These are phyloP conservation scores for Parietaria judaica DNA, from an alignment of 306 rosid species.

Conservation along the genomic window DNA sequence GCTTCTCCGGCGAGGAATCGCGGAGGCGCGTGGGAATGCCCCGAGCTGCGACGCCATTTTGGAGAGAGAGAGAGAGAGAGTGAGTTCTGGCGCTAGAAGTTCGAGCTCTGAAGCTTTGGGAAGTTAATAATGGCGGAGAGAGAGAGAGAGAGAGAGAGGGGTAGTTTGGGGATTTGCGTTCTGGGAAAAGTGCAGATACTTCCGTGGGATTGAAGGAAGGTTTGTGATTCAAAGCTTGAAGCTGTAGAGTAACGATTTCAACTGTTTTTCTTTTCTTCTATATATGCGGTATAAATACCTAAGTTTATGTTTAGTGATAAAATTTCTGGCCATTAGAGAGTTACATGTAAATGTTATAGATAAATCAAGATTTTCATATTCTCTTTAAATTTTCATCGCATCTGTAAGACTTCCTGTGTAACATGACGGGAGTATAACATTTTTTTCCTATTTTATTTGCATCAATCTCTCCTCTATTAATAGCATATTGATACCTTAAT, in stretches of 20 bases:
- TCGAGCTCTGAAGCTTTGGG: not conserved
- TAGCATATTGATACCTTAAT: too few species aligned
- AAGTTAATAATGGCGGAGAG: not conserved
- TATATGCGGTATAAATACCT: not conserved
- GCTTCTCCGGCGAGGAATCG: slow-evolving; percentile 9
- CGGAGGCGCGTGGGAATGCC: slow-evolving; percentile 16
- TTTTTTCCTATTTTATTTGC: too few species aligned
- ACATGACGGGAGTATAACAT: too few species aligned
- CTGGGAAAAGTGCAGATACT: not conserved
- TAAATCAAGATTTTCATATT: too few species aligned
- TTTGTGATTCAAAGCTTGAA: slow-evolving; percentile 1
- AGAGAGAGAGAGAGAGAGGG: not conserved
- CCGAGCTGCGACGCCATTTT: slow-evolving; percentile 46
- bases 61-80: not conserved
- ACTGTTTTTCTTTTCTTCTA: not conserved
- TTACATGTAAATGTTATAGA: too few species aligned
- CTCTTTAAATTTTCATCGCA: too few species aligned
- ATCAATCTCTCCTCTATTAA: too few species aligned
- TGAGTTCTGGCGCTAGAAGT: slow-evolving; percentile 11
- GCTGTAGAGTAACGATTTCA: not conserved
- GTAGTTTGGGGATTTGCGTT: slow-evolving; percentile 1
- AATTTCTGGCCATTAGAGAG: too few species aligned
- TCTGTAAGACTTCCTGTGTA: too few species aligned
- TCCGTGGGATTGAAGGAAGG: slow-evolving; percentile 21
- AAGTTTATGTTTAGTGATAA: too few species aligned